Conservation (phyloP, 805 yeast genomes). For the Jamesozyma gamospora region DNA sequence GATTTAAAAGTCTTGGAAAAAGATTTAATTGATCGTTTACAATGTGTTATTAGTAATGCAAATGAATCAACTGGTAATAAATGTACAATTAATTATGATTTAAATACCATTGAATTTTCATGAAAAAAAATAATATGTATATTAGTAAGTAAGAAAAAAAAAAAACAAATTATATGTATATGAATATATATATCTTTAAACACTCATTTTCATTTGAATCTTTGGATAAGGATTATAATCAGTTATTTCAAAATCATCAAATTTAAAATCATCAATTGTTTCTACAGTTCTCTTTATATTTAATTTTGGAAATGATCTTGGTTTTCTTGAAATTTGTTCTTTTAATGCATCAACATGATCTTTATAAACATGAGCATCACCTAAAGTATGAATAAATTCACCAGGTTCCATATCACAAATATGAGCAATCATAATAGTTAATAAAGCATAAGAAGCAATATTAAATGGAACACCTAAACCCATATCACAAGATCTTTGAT, state of each 20-base stretch:
- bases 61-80: slow-evolving; percentile 29
- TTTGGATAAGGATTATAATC: slow-evolving; percentile 74
- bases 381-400: slow-evolving; percentile 89
- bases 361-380: slow-evolving; percentile 91
- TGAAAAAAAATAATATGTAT: neutral
- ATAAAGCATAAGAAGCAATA: slow-evolving; percentile 89
- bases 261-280: slow-evolving; percentile 76
- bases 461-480: slow-evolving; percentile 99
- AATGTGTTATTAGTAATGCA: slow-evolving; percentile 31
- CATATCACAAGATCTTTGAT: slow-evolving; percentile 98
- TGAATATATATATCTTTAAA: slow-evolving; percentile 32
- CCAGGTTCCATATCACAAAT: slow-evolving; percentile 94
- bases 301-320: slow-evolving; percentile 73
- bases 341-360: slow-evolving; percentile 89
- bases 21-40: slow-evolving; percentile 23
- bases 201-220: slow-evolving; percentile 96
- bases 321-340: slow-evolving; percentile 66
- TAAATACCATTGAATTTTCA: slow-evolving; percentile 25
- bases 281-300: slow-evolving; percentile 55
- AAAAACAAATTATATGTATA: too few species aligned
- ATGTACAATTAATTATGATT: slow-evolving; percentile 31
- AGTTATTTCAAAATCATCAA: slow-evolving; percentile 75
- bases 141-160: neutral
- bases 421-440: slow-evolving; percentile 91
- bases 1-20: slow-evolving; percentile 6